Evolutionary conservation across 139 green algal species (phyloP), one percentile per base, ranked within the genome.

Genomic region (Volvox reticuliferus): DNA sequence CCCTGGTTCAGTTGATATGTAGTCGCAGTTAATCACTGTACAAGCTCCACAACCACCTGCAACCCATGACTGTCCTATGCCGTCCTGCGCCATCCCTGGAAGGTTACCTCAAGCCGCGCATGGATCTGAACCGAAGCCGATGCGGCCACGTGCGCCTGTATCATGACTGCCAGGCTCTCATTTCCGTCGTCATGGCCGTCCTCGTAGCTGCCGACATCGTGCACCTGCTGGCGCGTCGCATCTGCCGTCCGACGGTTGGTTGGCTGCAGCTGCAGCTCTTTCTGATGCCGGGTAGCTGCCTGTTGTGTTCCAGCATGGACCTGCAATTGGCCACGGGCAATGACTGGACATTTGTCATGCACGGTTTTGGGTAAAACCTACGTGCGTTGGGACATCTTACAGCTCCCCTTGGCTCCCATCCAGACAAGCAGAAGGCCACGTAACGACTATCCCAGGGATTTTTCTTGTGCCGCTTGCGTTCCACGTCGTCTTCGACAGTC

Each of bases 401-500:
- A 35, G 36, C 37, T 32, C 28, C 37, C 19, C 36, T 16, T 3
- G 81, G 81, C 20, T 62, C 61, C 61, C 37, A 89, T 22, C 33
- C 79, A 0, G 82, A 77, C 20, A 92, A 62, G 79, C 91, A 93
- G 28, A 93, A 90, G 6, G 36, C 33, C 14, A 93, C 32, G 55
- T 90, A 92, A 17, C 84, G 69, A 30, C 33, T 30, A 30, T 92
- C 86, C 19, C 88, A 93, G 1, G 91, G 91, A 75, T 93, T 90
- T 30, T 90, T 90, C 91, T 91, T 93, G 68, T 93, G 91, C 0
- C 91, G 91, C 37, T 93, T 93, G 33, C 73, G 61, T 50, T 93
- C 86, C 18, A 93, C 61, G 20, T 93, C 91, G 2, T 92, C 91
- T 68, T 89, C 89, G 14, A 87, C 18, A 9, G 33, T 62, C 28